Evolutionary conservation across 192 early-diverging fungal species (phyloP), one percentile per base, ranked within the genome.

Genomic region (Entomortierella lignicola): DNA sequence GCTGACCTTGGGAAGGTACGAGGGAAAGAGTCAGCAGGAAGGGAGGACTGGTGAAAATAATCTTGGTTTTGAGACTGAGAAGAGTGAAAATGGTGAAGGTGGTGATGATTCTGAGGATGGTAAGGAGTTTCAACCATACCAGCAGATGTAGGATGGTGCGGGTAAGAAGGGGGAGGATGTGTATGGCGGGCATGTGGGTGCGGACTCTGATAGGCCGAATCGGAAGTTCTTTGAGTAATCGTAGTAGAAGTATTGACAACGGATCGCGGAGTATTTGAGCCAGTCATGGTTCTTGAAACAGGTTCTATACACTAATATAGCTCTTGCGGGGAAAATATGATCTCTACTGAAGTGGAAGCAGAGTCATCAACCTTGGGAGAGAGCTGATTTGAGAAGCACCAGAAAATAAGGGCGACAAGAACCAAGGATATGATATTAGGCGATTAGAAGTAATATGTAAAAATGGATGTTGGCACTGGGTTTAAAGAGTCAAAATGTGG

Each of bases 11-110:
- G 27, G 41, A 62, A 20, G 53, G 59, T 62, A 21, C 69, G 69
- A 51, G 69, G 60, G 30, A 62, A 55, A n/a, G 69, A 55, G 53
- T 71, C 69, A 3, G 60, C 52, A 42, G 69, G 69, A 2, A 62
- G 51, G 4, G 69, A 66, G n/a, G 64, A 71, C 21, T 59, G 34
- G 26, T 55, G 51, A 10, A 43, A 30, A 51, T 60, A 61, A 41
- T 31, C 52, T 20, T 52, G 56, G 21, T 27, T 0, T 27, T 71
- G 60, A 27, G 13, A 18, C 10, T 42, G 26, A 2, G 52, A 18
- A n/a, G 54, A 56, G 0, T 39, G 26, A 20, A 37, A 26, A n/a
- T 30, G 65, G 34, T 20, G 20, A 15, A 12, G 44, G 20, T 47
- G 20, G 20, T 20, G 12, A 15, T 47, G 12, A 15, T 20, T 20